Evolutionary conservation across 176 grass and related monocot species (phyloP), one percentile per base, ranked within the genome.

Genomic region (Microstegium vimineum): DNA sequence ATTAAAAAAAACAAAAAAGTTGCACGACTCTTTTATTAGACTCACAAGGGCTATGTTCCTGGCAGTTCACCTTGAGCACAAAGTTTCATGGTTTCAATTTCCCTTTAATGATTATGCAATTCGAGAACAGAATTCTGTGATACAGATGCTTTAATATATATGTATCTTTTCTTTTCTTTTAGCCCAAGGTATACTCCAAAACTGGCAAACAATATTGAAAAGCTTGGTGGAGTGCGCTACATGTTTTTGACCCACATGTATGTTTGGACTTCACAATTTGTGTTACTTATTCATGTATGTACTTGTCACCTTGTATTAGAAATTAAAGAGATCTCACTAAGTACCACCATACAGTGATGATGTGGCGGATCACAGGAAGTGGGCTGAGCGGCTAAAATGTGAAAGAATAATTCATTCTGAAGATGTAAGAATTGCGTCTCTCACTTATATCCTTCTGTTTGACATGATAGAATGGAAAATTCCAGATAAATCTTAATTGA

Each of bases 211-310:
- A 84, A 86, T 16, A 90, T 97, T 57, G 78, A 92, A 83, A 89
- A 66, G 61, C 86, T 97, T 87, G 90, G 92, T 85, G 92, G 94
- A 60, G 90, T 73, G 1, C 83, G 88, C 74, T 94, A 89, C 80
- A 87, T 97, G 85, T 97, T 97, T 76, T 81, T 97, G 83, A 94
- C 94, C 81, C 94, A 94, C 72, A 90, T 74, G 94, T 97, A 92
- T 87, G 78, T 68, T 75, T 23, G 23, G 31, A 60, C 70, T 34
- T 74, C 4, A 47, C 34, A 22, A 11, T 51, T 63, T 27, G n/a
- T 76, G 14, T 6, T 88, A 1, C 67, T 65, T 62, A 63, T 86
- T 66, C 84, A n/a, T n/a, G n/a, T n/a, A 16, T 68, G 70, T 6
- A 43, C 69, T 34, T 65, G 82, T 46, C 62, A 42, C 62, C 20